Conservation (phyloP, 2,329 filamentous ascomycete genomes). For the Colletotrichum sp. region DNA sequence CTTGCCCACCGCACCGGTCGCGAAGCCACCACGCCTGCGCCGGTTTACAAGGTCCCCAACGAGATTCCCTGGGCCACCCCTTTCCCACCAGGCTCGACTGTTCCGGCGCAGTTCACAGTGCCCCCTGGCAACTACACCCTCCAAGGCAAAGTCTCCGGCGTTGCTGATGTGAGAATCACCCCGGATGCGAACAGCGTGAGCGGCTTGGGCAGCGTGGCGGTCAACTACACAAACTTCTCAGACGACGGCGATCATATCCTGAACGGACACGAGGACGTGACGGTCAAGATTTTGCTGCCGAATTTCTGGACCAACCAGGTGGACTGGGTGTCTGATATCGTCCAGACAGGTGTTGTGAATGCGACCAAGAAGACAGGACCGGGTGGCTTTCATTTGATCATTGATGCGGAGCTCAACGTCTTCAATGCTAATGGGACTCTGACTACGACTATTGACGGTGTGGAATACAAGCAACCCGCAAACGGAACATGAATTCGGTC, state of each 20-base stretch:
- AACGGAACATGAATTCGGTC: conserved; percentile 30
- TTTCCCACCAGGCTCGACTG: conserved; percentile 29
- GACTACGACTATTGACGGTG: conserved; percentile 39
- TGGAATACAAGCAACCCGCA: conserved; percentile 38
- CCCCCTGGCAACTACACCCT: conserved; percentile 24
- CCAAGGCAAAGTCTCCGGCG: conserved; percentile 22
- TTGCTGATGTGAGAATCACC: conserved; percentile 24
- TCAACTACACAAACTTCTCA: conserved; percentile 39
- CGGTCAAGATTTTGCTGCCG: conserved; percentile 21
- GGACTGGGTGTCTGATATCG: conserved; percentile 43
- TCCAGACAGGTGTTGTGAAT: conserved; percentile 29
- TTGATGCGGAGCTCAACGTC: conserved; percentile 41
- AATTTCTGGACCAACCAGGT: conserved; percentile 27
- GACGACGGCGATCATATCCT: conserved; percentile 36
- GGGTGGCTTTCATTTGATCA: conserved; percentile 40
- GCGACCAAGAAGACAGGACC: conserved; percentile 41
- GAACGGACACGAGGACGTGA: conserved; percentile 39
- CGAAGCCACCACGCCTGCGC: conserved; percentile 24
- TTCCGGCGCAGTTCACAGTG: not conserved
- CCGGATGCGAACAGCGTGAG: conserved; percentile 17
- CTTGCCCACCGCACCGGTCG: conserved; percentile 41
- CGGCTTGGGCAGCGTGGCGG: conserved; percentile 30
- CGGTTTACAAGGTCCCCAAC: conserved; percentile 31
- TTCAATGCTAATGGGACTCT: conserved; percentile 45
- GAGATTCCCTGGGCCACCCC: conserved; percentile 37